These are phyloP conservation scores for Fusarium sp. DNA, from an alignment of 2,329 filamentous ascomycete genomes.

Conservation along the genomic window DNA sequence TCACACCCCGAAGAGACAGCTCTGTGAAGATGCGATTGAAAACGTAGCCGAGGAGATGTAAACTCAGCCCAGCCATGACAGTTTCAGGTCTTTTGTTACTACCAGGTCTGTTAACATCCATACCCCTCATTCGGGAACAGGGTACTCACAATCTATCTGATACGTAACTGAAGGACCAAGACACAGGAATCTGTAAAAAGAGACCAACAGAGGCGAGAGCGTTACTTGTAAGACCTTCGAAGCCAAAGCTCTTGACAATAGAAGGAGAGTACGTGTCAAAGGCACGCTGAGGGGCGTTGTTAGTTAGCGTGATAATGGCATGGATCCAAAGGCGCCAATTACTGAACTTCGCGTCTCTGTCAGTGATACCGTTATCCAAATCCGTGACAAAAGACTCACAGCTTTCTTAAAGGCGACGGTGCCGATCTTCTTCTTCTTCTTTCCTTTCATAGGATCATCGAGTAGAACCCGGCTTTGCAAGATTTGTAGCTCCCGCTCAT, in stretches of 20 bases:
- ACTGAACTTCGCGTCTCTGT: constrained; percentile 51
- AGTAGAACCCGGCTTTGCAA: constrained; percentile 56
- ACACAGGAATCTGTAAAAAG: constrained; percentile 64
- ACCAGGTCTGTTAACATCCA: accelerated
- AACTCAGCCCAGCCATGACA: constrained; percentile 61
- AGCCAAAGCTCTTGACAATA: constrained; percentile 66
- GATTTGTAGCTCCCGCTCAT: constrained; percentile 57
- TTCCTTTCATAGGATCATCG: constrained; percentile 60
- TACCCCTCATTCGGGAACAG: accelerated
- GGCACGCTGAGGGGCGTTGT: constrained; percentile 61
- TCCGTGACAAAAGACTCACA: constrained; percentile 41
- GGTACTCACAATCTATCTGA: constrained; percentile 63
- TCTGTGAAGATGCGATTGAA: constrained; percentile 67
- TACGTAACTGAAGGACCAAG: constrained; percentile 63
- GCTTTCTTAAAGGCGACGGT: constrained; percentile 59
- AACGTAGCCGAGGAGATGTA: constrained; percentile 64
- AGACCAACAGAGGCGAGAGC: constrained; percentile 67
- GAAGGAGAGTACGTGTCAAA: constrained; percentile 66
- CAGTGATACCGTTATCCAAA: background rate
- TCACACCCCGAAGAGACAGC: constrained; percentile 55
- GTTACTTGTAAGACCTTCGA: constrained; percentile 61
- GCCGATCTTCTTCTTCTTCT: constrained; percentile 63
- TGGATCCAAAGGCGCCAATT: constrained; percentile 67
- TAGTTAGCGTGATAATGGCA: constrained; percentile 62
- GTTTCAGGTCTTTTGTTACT: constrained; percentile 64